Percentiles rank a stretch among this genome's conserved stretches.
Conservation (phyloP, 345 rosid genomes). For the Aquilaria sinensis region DNA sequence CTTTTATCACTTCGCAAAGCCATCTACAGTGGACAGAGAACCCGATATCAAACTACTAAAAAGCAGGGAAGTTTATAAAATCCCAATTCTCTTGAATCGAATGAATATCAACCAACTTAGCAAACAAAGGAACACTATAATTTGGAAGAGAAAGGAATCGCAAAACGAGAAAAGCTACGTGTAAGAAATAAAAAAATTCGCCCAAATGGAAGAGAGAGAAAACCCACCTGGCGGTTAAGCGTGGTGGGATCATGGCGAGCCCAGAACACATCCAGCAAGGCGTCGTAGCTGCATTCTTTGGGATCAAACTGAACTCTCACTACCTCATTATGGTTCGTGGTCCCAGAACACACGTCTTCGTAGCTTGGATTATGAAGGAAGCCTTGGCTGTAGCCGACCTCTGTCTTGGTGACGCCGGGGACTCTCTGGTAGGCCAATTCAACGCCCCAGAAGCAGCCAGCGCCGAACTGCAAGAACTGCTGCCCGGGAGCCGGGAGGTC, state of each 20-base stretch:
- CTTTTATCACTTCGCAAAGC: no score
- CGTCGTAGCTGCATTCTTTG: slow-evolving; percentile 37
- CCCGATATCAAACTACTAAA: no score
- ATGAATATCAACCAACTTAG: no score
- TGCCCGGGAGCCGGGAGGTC: slow-evolving; percentile 45
- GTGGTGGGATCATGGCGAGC: slow-evolving; percentile 74
- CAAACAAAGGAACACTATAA: no score
- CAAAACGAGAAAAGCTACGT: no score
- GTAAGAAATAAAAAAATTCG: neutral
- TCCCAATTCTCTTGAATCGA: no score
- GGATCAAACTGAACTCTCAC: slow-evolving; percentile 84
- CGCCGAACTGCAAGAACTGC: slow-evolving; percentile 78
- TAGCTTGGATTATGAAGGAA: slow-evolving; percentile 54
- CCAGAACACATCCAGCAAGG: slow-evolving; percentile 75
- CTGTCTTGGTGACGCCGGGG: slow-evolving; percentile 60
- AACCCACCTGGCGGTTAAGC: slow-evolving; percentile 66
- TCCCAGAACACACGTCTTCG: slow-evolving; percentile 52
- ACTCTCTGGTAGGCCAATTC: slow-evolving; percentile 80
- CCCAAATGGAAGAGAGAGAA: neutral
- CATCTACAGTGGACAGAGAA: no score
- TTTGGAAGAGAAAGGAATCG: no score
- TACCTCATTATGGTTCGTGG: slow-evolving; percentile 80
- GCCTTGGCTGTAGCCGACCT: slow-evolving; percentile 89
- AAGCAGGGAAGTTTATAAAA: no score
- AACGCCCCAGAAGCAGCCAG: slow-evolving; percentile 96